Evolutionary conservation across 148 eudicot species (phyloP).

Genomic region (Amaranthus cruentus): DNA sequence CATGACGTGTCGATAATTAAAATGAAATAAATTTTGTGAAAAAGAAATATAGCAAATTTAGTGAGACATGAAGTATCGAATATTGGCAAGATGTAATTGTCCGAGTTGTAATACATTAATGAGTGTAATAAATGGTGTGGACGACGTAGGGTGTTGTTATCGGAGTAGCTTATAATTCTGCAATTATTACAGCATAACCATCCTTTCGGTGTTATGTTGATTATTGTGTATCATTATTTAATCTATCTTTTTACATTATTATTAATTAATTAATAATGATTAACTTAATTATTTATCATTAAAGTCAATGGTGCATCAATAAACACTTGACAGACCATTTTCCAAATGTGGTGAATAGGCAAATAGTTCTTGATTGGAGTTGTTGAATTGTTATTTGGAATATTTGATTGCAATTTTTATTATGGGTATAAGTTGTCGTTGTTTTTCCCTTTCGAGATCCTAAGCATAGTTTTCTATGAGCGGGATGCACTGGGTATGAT

Average conservation of each 20-base stretch:
- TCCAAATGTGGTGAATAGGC: neutral
- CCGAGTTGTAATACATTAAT: neutral
- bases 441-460: too few relatives aligned
- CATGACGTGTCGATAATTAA: too few relatives aligned
- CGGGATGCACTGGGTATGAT: too few relatives aligned
- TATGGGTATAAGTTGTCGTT: too few relatives aligned
- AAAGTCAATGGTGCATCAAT: neutral
- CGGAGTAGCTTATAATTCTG: neutral
- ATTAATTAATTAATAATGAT: neutral
- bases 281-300: neutral
- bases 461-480: too few relatives aligned
- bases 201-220: slow-evolving; percentile 5
- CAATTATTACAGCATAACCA: slow-evolving; percentile 3
- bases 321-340: neutral
- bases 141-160: neutral
- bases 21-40: too few relatives aligned
- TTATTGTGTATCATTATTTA: neutral
- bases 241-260: neutral
- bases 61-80: too few relatives aligned
- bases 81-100: neutral
- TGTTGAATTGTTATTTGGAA: too few relatives aligned
- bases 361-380: too few relatives aligned
- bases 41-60: too few relatives aligned
- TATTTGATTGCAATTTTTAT: too few relatives aligned
- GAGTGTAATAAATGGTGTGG: neutral